Evolutionary conservation across 2,329 filamentous ascomycete species (phyloP).

Genomic region (Harringtonia aguacate): DNA sequence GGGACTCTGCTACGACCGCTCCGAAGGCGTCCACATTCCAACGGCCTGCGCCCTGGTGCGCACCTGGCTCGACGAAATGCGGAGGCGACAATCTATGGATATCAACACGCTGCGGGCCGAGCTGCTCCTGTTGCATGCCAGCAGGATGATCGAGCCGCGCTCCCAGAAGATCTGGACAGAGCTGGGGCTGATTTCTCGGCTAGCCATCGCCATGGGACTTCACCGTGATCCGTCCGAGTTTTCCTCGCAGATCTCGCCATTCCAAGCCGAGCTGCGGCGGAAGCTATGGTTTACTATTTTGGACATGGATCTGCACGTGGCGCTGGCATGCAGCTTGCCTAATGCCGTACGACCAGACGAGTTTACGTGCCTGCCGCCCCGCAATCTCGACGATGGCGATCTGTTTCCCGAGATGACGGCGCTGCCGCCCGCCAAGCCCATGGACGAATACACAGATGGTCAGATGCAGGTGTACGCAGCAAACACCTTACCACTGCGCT

Average conservation of each 20-base stretch:
- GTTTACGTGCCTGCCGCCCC: constrained; percentile 40
- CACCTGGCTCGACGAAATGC: constrained; percentile 39
- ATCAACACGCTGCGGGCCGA: constrained; percentile 43
- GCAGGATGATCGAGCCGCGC: constrained; percentile 36
- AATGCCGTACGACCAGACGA: constrained; percentile 40
- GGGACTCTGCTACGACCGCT: constrained; percentile 38
- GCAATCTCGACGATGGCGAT: constrained; percentile 42
- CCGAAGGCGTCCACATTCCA: constrained; percentile 44
- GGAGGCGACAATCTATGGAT: constrained; percentile 41
- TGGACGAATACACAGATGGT: constrained; percentile 40
- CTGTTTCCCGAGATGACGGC: constrained; percentile 35
- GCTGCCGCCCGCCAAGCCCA: constrained; percentile 35
- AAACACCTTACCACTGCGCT: constrained; percentile 36
- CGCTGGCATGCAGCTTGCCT: constrained; percentile 40
- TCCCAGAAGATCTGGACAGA: constrained; percentile 43
- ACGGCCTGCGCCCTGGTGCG: constrained; percentile 45
- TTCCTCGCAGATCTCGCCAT: constrained; percentile 32
- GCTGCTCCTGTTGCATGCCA: constrained; percentile 40
- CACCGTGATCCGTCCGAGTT: constrained; percentile 47
- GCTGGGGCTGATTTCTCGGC: constrained; percentile 42
- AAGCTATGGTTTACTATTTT: constrained; percentile 45
- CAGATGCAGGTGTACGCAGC: constrained; percentile 45
- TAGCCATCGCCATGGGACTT: constrained; percentile 49
- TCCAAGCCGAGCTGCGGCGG: constrained; percentile 42
- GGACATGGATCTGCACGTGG: constrained; percentile 45